These are phyloP conservation scores for Botryotinia calthae DNA, from an alignment of 2,329 filamentous ascomycete species.

Conservation along the genomic window DNA sequence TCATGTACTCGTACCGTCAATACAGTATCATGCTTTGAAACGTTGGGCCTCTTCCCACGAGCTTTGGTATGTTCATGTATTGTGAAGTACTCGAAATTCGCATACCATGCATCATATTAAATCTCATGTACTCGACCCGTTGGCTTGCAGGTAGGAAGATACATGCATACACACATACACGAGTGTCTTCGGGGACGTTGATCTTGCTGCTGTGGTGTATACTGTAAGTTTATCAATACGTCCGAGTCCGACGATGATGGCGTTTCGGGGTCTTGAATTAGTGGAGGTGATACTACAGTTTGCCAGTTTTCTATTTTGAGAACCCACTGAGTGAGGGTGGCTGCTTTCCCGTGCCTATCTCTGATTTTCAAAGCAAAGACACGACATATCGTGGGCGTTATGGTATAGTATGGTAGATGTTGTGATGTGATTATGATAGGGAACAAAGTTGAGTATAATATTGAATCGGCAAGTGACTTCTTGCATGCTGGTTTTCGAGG, in stretches of 20 bases:
- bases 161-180: slow-evolving; percentile 10
- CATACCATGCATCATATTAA: neutral
- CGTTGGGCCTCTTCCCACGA: neutral
- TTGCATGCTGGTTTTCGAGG: slow-evolving; percentile 16
- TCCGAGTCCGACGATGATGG: slow-evolving; percentile 17
- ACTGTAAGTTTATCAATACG: neutral
- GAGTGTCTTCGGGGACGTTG: slow-evolving; percentile 16
- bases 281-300: slow-evolving; percentile 6
- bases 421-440: slow-evolving; percentile 9
- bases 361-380: neutral
- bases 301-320: slow-evolving; percentile 10
- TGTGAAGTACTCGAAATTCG: neutral
- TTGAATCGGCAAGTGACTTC: slow-evolving; percentile 20
- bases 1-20: neutral
- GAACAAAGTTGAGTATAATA: neutral
- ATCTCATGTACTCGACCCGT: neutral
- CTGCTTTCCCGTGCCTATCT: slow-evolving; percentile 4
- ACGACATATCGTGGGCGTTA: neutral
- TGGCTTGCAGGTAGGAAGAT: slow-evolving; percentile 8
- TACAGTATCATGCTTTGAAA: slow-evolving; percentile 2
- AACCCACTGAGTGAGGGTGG: neutral
- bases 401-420: neutral
- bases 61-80: neutral
- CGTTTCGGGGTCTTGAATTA: slow-evolving; percentile 15
- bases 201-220: slow-evolving; percentile 13